A percentile compares a stretch with the other conserved stretches of the same genome.
These are phyloP conservation scores for Trichoderma arundinaceum DNA, from an alignment of 2,329 filamentous ascomycete species.

Conservation along the genomic window DNA sequence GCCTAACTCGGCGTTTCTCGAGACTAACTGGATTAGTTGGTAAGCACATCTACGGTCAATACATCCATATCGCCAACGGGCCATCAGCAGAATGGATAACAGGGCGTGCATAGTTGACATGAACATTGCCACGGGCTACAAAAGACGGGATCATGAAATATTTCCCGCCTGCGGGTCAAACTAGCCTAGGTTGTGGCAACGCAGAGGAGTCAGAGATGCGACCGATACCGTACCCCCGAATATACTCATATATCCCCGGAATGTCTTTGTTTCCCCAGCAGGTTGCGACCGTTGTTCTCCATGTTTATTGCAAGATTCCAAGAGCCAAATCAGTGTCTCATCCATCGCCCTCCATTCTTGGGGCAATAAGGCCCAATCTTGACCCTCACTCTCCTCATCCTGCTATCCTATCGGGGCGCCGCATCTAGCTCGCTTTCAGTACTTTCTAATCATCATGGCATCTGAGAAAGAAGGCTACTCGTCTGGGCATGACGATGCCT, in stretches of 20 bases:
- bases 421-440: not conserved
- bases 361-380: no score
- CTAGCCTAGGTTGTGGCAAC: constrained; percentile 4
- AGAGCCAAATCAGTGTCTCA: not conserved
- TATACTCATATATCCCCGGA: constrained; percentile 14
- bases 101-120: not conserved
- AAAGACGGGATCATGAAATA: not conserved
- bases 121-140: constrained; percentile 7
- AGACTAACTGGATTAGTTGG: not conserved
- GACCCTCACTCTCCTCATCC: no score
- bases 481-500: constrained; percentile 20
- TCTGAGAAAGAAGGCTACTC: constrained; percentile 21
- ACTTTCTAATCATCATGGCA: not conserved
- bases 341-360: not conserved
- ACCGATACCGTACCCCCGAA: not conserved
- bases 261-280: constrained; percentile 9
- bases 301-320: constrained; percentile 1
- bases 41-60: not conserved
- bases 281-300: not conserved
- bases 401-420: no score
- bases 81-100: not conserved
- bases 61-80: not conserved
- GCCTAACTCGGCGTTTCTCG: not conserved
- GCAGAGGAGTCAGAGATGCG: not conserved
- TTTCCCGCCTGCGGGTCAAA: not conserved